Conservation (phyloP, 148 eudicot species). For the Hydrangea macrophylla region DNA sequence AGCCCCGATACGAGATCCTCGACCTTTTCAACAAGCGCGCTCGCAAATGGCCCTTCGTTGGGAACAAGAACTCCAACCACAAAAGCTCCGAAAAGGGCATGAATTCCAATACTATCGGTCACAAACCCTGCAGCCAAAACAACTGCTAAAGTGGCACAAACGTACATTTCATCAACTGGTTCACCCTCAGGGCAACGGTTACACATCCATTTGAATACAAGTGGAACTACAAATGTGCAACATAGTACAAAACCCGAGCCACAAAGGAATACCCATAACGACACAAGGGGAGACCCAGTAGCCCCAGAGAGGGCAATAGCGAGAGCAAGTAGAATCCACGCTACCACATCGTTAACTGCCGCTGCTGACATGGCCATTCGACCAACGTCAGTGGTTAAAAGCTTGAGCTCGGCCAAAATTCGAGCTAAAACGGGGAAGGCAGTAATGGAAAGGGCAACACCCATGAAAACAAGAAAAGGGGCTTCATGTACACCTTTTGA, state of each 20-base stretch:
- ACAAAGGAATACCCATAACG: slow-evolving; percentile 40
- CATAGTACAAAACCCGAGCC: slow-evolving; percentile 27
- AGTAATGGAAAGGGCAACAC: slow-evolving; percentile 47
- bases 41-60: slow-evolving; percentile 36
- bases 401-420: slow-evolving; percentile 51
- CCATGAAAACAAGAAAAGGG: slow-evolving; percentile 45
- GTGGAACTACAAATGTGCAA: slow-evolving; percentile 18
- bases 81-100: slow-evolving; percentile 49
- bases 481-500: slow-evolving; percentile 22
- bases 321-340: slow-evolving; percentile 46
- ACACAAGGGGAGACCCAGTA: slow-evolving; percentile 21
- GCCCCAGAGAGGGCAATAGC: slow-evolving; percentile 41
- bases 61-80: slow-evolving; percentile 40
- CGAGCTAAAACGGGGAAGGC: slow-evolving; percentile 56
- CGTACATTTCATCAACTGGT: slow-evolving; percentile 25
- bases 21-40: slow-evolving; percentile 31
- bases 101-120: slow-evolving; percentile 48
- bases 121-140: slow-evolving; percentile 40
- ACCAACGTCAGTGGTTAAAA: slow-evolving; percentile 43
- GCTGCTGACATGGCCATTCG: slow-evolving; percentile 44
- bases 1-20: slow-evolving; percentile 42
- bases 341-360: slow-evolving; percentile 45
- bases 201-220: slow-evolving; percentile 30
- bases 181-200: slow-evolving; percentile 27
- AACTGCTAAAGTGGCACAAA: slow-evolving; percentile 25